These are phyloP conservation scores for Aspergillus ustus DNA, from an alignment of 2,329 filamentous ascomycete species.

Conservation along the genomic window DNA sequence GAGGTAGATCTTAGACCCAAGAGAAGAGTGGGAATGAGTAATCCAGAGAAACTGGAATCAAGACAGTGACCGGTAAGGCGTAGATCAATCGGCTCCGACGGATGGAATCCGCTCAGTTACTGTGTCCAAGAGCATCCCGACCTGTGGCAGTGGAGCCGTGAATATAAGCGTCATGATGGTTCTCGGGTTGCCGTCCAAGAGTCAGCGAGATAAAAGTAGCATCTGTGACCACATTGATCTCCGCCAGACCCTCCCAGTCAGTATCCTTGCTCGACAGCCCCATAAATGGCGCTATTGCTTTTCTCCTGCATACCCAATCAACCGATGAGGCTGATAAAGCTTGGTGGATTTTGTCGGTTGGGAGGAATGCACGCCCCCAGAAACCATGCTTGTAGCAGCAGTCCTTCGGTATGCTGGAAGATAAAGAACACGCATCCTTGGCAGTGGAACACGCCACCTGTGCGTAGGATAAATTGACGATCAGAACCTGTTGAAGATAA, in stretches of 20 bases:
- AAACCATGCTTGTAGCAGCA: conserved; percentile 36
- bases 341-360: conserved; percentile 33
- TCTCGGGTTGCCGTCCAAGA: conserved; percentile 22
- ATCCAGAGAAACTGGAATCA: conserved; percentile 6
- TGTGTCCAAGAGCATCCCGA: conserved; percentile 1
- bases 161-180: conserved; percentile 44
- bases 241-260: conserved; percentile 12
- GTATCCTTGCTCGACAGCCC: conserved; percentile 21
- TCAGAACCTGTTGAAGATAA: neutral
- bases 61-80: conserved; percentile 13
- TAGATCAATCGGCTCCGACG: conserved; percentile 12
- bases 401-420: conserved; percentile 28
- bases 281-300: conserved; percentile 20
- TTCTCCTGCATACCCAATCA: conserved; percentile 21
- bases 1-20: conserved; percentile 28
- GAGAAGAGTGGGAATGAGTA: conserved; percentile 20
- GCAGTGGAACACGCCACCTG: neutral
- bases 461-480: neutral
- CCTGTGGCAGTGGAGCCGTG: conserved; percentile 12
- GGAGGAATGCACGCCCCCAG: conserved; percentile 38
- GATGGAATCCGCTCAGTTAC: conserved; percentile 13
- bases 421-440: conserved; percentile 21
- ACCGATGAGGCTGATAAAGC: conserved; percentile 20
- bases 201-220: conserved; percentile 22
- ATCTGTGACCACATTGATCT: conserved; percentile 15